phyloP scores from a whole-genome alignment of 192 early-diverging fungal species.

The Podila horticola region DNA sequence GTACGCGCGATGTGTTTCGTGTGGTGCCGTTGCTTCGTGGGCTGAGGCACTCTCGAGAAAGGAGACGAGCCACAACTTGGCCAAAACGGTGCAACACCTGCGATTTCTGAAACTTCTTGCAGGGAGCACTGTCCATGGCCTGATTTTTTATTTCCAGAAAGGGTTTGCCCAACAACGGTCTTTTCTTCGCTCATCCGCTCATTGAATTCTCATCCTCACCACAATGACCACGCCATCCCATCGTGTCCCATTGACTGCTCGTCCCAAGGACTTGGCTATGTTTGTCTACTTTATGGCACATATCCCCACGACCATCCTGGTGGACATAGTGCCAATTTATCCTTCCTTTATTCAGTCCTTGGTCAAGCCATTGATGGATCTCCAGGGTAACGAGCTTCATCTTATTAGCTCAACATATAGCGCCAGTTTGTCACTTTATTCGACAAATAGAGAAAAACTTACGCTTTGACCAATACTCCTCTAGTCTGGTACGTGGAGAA shows the following conservation, averaged over 20 bases:
- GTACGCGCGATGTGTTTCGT: too few species aligned
- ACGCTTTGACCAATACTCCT: not conserved
- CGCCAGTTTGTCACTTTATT: not conserved
- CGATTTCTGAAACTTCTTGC: too few species aligned
- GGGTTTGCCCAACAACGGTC: too few species aligned
- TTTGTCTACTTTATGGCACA: conserved; percentile 76
- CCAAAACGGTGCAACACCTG: too few species aligned
- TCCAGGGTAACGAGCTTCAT: conserved; percentile 9
- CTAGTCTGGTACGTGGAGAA: conserved; percentile 56
- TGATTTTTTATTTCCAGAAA: not conserved
- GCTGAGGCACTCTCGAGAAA: too few species aligned
- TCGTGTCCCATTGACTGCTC: conserved; percentile 38
- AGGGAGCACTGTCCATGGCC: not conserved
- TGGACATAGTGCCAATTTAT: conserved; percentile 69
- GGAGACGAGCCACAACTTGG: too few species aligned
- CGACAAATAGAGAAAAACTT: not conserved
- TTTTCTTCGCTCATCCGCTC: not conserved
- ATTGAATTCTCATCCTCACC: not conserved
- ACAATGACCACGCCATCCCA: conserved; percentile 6
- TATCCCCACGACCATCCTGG: conserved; percentile 72
- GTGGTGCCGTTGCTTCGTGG: too few species aligned
- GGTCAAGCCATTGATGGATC: conserved; percentile 30
- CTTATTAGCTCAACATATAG: not conserved
- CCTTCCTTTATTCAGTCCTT: conserved; percentile 51
- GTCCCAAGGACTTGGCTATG: conserved; percentile 68